Evolutionary conservation across 495 filamentous ascomycete species (phyloP).

Genomic region (Astrothelium macrocarpum): DNA sequence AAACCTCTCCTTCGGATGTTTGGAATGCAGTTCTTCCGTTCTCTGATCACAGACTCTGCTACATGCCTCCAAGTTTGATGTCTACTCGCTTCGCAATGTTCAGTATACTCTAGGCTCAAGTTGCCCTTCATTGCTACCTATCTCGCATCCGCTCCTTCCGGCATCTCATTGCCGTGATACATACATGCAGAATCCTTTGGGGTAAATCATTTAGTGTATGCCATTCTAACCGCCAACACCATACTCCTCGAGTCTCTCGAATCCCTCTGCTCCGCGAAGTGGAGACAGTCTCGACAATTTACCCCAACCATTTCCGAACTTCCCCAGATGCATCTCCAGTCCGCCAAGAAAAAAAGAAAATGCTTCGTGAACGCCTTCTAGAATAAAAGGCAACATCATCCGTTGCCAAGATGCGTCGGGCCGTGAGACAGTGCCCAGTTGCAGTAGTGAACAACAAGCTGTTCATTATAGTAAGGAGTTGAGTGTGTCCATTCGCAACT

Average conservation of each 20-base stretch:
- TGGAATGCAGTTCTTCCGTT: not conserved
- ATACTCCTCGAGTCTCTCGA: not conserved
- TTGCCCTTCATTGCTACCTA: not conserved
- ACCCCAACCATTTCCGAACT: not conserved
- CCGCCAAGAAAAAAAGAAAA: not conserved
- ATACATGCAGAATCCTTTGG: not conserved
- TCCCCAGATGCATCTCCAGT: not conserved
- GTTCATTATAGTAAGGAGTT: not conserved
- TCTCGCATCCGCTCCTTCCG: not conserved
- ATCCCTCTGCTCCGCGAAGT: not conserved
- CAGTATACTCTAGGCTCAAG: not conserved
- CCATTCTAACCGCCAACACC: not conserved
- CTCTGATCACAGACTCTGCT: not conserved
- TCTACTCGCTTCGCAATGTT: not conserved
- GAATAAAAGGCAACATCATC: not conserved
- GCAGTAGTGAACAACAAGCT: not conserved
- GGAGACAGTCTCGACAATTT: not conserved
- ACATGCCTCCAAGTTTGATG: not conserved
- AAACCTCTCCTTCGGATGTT: not conserved
- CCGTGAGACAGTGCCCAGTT: not conserved
- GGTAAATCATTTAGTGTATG: not conserved
- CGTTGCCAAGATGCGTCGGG: not conserved
- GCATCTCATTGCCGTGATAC: not conserved
- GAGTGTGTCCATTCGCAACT: not conserved
- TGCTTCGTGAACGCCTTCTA: conserved; percentile 1